A percentile compares a stretch with the other conserved stretches of the same genome.
These are phyloP conservation scores for Mucor indicus DNA, from an alignment of 371 early-diverging fungal genomes.

Conservation along the genomic window DNA sequence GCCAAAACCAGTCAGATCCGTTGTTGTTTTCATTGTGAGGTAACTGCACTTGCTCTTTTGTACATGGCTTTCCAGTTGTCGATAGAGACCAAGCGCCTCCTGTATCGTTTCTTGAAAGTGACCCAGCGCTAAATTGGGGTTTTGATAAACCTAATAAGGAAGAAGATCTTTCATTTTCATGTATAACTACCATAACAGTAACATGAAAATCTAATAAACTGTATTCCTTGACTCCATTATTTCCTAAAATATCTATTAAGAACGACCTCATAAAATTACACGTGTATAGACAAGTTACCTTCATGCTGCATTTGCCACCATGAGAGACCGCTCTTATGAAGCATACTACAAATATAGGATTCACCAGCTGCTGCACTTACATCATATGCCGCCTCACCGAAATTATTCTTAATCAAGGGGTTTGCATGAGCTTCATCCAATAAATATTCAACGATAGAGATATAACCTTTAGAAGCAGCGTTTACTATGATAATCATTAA, in stretches of 20 bases:
- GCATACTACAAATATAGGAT: constrained; percentile 66
- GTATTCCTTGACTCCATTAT: too few relatives aligned
- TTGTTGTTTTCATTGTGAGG: constrained; percentile 21
- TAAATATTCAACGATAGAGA: constrained; percentile 65
- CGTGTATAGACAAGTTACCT: too few relatives aligned
- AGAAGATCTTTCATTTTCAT: constrained; percentile 65
- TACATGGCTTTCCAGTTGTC: constrained; percentile 41
- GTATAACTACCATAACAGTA: constrained; percentile 53
- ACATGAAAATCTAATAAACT: constrained; percentile 53
- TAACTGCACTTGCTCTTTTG: constrained; percentile 51
- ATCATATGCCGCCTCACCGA: constrained; percentile 81
- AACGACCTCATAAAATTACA: too few relatives aligned
- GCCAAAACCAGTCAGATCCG: constrained; percentile 67
- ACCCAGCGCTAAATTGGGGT: constrained; percentile 47
- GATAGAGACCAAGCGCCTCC: constrained; percentile 60
- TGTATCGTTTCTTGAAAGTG: constrained; percentile 45
- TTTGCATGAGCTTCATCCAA: constrained; percentile 62
- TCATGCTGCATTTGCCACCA: constrained; percentile 38
- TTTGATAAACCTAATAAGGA: constrained; percentile 40
- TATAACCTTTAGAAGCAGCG: constrained; percentile 74
- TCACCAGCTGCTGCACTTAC: constrained; percentile 67
- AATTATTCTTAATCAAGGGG: constrained; percentile 62
- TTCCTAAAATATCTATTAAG: too few relatives aligned
- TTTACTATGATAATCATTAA: constrained; percentile 48
- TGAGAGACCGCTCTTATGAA: constrained; percentile 55